Evolutionary conservation across 2,329 filamentous ascomycete genomes (phyloP).

Genomic region (Aspergillus neotritici): DNA sequence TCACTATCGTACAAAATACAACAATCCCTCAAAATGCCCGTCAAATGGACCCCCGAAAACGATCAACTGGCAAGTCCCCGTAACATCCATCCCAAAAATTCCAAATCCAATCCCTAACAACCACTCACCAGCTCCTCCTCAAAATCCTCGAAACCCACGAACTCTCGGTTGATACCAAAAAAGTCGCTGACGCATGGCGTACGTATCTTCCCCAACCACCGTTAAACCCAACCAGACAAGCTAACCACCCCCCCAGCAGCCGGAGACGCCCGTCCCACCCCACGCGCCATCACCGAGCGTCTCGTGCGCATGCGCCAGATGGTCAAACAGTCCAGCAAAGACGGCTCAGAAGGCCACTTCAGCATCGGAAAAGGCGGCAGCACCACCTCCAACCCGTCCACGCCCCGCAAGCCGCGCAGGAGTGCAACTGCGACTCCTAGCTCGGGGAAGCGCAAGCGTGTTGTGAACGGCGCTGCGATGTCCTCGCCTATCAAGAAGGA

Average conservation of each 20-base stretch:
- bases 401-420: constrained; percentile 4
- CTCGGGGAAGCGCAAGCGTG: constrained; percentile 16
- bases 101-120: background rate
- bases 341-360: constrained; percentile 11
- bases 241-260: constrained; percentile 8
- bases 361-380: constrained; percentile 13
- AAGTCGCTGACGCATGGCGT: constrained; percentile 37
- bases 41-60: constrained; percentile 33
- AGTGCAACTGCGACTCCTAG: constrained; percentile 8
- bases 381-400: constrained; percentile 10
- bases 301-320: constrained; percentile 31
- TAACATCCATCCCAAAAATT: background rate
- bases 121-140: constrained; percentile 29
- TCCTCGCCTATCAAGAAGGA: constrained; percentile 10
- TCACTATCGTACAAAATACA: background rate
- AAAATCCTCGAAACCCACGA: constrained; percentile 39
- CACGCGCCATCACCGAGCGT: constrained; percentile 37
- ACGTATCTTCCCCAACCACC: constrained; percentile 14
- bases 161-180: constrained; percentile 29
- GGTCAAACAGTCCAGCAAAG: constrained; percentile 7
- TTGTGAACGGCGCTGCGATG: background rate
- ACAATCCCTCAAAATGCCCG: constrained; percentile 24
- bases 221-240: background rate
- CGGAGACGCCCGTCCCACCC: constrained; percentile 26
- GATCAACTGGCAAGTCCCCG: constrained; percentile 30